Conservation (phyloP, 176 grass and related monocot species). For the Echinochloa phyllopogon region DNA sequence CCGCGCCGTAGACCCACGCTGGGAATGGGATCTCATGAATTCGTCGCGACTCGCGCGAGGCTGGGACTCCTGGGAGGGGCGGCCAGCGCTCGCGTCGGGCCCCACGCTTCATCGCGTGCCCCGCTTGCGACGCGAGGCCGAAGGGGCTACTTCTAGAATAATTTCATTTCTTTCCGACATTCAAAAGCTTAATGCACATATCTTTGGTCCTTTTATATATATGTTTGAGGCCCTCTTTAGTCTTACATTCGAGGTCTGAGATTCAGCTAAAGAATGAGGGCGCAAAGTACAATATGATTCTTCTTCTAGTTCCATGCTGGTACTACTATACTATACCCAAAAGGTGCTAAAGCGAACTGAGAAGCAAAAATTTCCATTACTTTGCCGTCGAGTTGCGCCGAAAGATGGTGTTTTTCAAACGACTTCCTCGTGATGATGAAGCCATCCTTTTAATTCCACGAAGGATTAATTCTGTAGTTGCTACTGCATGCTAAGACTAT, state of each 20-base stretch:
- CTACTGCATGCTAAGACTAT: neutral
- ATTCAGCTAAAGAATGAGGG: constrained; percentile 35
- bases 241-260: neutral
- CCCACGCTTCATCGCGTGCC: too few relatives aligned
- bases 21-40: too few relatives aligned
- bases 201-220: constrained; percentile 45
- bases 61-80: too few relatives aligned
- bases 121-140: too few relatives aligned
- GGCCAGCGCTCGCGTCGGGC: too few relatives aligned
- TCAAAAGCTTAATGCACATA: neutral
- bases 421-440: neutral
- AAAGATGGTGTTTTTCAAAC: constrained; percentile 40
- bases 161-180: neutral
- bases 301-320: neutral
- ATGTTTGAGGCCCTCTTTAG: neutral
- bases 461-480: neutral
- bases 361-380: neutral
- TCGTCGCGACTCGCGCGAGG: too few relatives aligned
- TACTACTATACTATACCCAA: neutral
- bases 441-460: neutral
- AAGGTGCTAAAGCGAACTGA: constrained; percentile 17
- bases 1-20: too few relatives aligned
- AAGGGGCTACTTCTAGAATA: neutral
- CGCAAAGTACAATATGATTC: constrained; percentile 33
- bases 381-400: constrained; percentile 29